Evolutionary conservation across 2,329 filamentous ascomycete species (phyloP), one percentile per base, ranked within the genome.

Genomic region (Rhytidhysteron rufulum): DNA sequence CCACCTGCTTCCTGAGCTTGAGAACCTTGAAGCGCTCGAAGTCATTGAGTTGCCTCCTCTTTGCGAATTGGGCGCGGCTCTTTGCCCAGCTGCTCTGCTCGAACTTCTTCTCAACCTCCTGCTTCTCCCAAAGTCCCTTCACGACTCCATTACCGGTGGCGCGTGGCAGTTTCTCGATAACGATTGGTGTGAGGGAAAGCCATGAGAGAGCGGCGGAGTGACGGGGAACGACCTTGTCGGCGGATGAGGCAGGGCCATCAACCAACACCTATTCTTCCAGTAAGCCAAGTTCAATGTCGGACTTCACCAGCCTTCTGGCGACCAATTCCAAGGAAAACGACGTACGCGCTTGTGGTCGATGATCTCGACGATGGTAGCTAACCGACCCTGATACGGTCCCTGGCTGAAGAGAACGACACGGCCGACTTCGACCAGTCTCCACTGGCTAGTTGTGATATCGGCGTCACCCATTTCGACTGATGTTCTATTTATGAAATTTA

Each of bases 1-100:
- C 58, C 69, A 90, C 88, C 85, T 96, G 90, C 85, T 98, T 98
- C 86, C 91, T 94, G 77, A 97, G 80, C 75, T 91, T 85, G 83
- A 97, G 80, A 65, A 97, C 93, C 87, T 98, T 96, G 88, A 97
- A 98, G 73, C 93, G 86, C 80, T 98, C 93, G 70, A 98, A 98
- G 82, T 98, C 93, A 75, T 85, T 94, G 58, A 98, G 80, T 66
- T 82, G 82, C 78, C 85, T 86, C 80, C 93, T 86, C 78, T 88
- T 86, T 74, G 87, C 80, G 63, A 81, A 80, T 76, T 88, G 85
- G 60, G 83, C 82, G 69, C 86, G 83, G 82, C 88, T 90, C 88
- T 98, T 93, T 66, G 90, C 88, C 84, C 86, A 95, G 73, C 82
- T 82, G 79, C 82, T 90, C 76, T 87, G 80, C 69, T 84, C 82